Percentiles rank a stretch among this genome's conserved stretches.
These are phyloP conservation scores for Wickerhamiella azyma DNA, from an alignment of 805 yeast genomes.

Conservation along the genomic window DNA sequence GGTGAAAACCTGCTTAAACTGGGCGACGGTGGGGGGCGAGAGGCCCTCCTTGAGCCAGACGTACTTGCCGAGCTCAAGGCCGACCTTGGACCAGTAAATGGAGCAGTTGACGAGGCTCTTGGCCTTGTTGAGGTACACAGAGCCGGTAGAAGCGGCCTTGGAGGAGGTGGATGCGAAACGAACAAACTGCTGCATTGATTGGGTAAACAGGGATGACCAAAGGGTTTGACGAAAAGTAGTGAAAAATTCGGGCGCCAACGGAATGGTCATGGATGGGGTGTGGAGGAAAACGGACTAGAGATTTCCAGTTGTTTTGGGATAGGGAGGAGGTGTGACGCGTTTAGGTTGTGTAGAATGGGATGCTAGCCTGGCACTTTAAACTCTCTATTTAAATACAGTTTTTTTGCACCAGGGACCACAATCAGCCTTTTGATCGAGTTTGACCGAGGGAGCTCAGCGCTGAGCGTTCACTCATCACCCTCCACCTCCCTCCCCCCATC, in stretches of 20 bases:
- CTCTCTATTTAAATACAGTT: too few relatives aligned
- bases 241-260: neutral
- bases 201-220: neutral
- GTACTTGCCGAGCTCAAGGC: conserved; percentile 51
- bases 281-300: too few relatives aligned
- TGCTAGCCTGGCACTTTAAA: too few relatives aligned
- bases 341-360: too few relatives aligned
- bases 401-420: too few relatives aligned
- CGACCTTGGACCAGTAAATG: conserved; percentile 65
- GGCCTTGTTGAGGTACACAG: conserved; percentile 28
- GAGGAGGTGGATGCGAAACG: conserved; percentile 19
- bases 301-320: too few relatives aligned
- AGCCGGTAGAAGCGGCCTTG: conserved; percentile 17
- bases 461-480: too few relatives aligned
- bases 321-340: too few relatives aligned
- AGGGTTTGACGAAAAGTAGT: conserved; percentile 1
- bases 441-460: too few relatives aligned
- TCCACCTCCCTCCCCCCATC: neutral
- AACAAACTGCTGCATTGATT: conserved; percentile 8
- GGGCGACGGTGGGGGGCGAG: conserved; percentile 73
- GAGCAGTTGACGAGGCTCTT: conserved; percentile 36
- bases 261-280: neutral
- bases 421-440: too few relatives aligned
- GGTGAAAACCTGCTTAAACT: conserved; percentile 64
- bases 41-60: conserved; percentile 86